These are phyloP conservation scores for Tolypocladium sp. DNA, from an alignment of 2,329 filamentous ascomycete genomes.

Conservation along the genomic window DNA sequence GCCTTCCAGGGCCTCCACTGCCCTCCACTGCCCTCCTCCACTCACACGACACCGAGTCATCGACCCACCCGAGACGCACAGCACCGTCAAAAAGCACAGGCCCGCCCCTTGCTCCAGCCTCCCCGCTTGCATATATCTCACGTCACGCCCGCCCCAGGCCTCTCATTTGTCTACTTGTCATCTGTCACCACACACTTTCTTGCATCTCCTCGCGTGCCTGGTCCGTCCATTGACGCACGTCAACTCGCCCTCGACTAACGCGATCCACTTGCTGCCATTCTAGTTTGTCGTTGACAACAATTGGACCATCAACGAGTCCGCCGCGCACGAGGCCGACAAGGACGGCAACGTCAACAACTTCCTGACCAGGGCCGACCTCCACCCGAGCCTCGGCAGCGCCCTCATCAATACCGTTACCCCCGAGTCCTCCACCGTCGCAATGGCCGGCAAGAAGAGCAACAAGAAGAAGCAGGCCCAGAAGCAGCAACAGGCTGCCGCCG, in stretches of 20 bases:
- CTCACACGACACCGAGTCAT: constrained; percentile 1
- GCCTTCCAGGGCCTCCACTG: background rate
- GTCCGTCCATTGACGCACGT: constrained; percentile 4
- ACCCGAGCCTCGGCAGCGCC: constrained; percentile 28
- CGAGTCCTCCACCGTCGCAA: constrained; percentile 59
- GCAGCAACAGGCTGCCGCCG: constrained; percentile 9
- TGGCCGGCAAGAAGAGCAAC: constrained; percentile 52
- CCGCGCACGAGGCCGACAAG: constrained; percentile 73
- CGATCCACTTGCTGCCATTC: constrained; percentile 7
- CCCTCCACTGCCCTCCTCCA: background rate
- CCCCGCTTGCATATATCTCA: constrained; percentile 16
- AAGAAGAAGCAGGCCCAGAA: constrained; percentile 26
- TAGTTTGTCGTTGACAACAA: constrained; percentile 93
- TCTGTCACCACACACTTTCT: constrained; percentile 4
- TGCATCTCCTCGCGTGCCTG: constrained; percentile 1
- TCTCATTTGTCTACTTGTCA: constrained; percentile 9
- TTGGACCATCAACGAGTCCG: constrained; percentile 77
- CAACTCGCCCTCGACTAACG: constrained; percentile 6
- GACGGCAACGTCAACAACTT: constrained; percentile 91
- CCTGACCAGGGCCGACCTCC: constrained; percentile 65
- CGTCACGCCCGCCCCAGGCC: constrained; percentile 8
- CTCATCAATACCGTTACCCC: constrained; percentile 61
- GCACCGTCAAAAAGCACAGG: background rate
- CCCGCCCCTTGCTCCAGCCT: constrained; percentile 2
- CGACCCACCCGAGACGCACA: constrained; percentile 2